Base-by-base conservation (phyloP, 23 red algal genomes). In the Pyropia haitanensis region DNA sequence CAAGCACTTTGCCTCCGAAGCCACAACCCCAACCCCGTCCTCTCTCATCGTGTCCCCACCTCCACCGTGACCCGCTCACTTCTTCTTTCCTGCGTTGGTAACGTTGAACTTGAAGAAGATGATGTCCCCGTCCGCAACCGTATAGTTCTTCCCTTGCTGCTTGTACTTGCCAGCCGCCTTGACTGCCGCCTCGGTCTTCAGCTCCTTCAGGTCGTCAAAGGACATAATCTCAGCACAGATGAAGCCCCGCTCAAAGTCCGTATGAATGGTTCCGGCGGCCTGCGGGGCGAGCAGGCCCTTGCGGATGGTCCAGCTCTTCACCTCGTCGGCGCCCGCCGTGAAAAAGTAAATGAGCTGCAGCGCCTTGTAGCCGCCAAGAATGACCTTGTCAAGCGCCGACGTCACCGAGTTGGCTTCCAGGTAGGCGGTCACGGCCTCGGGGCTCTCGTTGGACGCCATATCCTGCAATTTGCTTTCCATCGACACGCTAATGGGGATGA, bases 241-340 rank as follows among this genome's bases (percentile, higher is more conserved):
- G 56, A 98, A 98, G 50, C 94, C 94, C 22, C 71, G 76, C 60
- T 98, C 94, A 71, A 98, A 91, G 49, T 98, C 94, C 23, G 85
- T 83, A 56, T 98, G 94, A 67, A 98, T 98, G 14, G 82, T 85
- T 18, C 94, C 94, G 15, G 85, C 94, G 21, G 94, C 94, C 73
- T 98, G 94, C 52, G 94, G 94, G 17, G 94, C 94, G 17, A 91
- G 61, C 24, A 71, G 65, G 9, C 94, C 94, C 16, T 89, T 67
- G 5, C 79, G 72, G 56, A 98, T 81, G 8, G 94, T 98, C 94
- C 94, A 98, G 48, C 84, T 85, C 48, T 84, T 89, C 12, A 90
- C 85, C 63, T 98, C 94, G 60, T 98, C 85, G 2, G 78, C 44
- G 17, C 94, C 94, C 16, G 79, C 85, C 14, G 94, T 98, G 80